phyloP scores from a whole-genome alignment of 2,329 filamentous ascomycete genomes.

The Epichloe glyceriae region DNA sequence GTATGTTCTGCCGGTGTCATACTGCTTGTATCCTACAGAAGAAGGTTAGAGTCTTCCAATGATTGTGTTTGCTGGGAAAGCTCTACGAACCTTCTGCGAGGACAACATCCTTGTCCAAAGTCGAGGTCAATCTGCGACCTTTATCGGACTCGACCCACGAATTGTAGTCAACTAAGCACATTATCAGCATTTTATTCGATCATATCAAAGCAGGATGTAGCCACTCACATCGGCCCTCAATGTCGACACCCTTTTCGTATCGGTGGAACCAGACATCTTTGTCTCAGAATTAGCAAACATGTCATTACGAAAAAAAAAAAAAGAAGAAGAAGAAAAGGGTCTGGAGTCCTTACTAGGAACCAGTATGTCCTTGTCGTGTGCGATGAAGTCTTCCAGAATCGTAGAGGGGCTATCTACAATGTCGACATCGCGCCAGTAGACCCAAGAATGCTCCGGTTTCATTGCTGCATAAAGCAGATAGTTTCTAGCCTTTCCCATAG shows the following conservation, averaged over 20 bases:
- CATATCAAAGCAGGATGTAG: not conserved
- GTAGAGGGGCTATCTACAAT: constrained; percentile 79
- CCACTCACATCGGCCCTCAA: constrained; percentile 81
- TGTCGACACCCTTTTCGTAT: constrained; percentile 67
- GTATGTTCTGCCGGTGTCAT: constrained; percentile 77
- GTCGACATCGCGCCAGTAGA: constrained; percentile 97
- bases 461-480: constrained; percentile 75
- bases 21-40: constrained; percentile 74
- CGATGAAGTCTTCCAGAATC: constrained; percentile 90
- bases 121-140: constrained; percentile 59
- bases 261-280: constrained; percentile 95
- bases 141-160: constrained; percentile 94
- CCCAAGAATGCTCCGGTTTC: constrained; percentile 93
- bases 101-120: constrained; percentile 65
- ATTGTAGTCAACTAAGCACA: constrained; percentile 80
- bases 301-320: not conserved
- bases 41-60: constrained; percentile 10
- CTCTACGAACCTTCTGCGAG: constrained; percentile 65
- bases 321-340: not conserved
- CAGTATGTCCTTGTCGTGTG: constrained; percentile 82
- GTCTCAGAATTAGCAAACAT: constrained; percentile 13
- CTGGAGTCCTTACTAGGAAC: constrained; percentile 66
- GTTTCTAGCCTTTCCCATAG: constrained; percentile 82
- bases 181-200: constrained; percentile 4
- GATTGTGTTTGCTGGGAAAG: not conserved